Percentiles rank a stretch among this genome's conserved stretches.
Conservation (phyloP, 2,329 filamentous ascomycete genomes). For the Calonectria pseudoreteaudii region DNA sequence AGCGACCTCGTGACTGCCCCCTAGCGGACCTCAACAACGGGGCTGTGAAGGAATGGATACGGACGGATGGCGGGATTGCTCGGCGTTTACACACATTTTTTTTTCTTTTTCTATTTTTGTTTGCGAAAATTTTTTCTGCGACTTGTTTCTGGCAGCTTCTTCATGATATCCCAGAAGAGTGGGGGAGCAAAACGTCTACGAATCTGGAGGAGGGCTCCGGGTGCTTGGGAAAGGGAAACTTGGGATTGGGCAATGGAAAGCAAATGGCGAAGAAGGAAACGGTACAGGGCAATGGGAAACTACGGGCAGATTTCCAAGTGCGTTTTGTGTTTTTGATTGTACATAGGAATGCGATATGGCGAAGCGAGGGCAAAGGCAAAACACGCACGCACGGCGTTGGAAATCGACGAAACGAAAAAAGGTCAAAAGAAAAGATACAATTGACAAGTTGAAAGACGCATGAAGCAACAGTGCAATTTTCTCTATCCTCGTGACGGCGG, state of each 20-base stretch:
- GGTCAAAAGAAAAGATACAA: constrained; percentile 5
- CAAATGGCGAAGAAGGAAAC: constrained; percentile 29
- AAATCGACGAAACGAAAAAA: neutral
- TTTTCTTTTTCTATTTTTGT: constrained; percentile 26
- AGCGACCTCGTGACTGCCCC: constrained; percentile 33
- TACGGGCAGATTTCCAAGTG: constrained; percentile 20
- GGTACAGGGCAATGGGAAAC: constrained; percentile 6
- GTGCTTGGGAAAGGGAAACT: constrained; percentile 37
- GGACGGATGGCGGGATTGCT: constrained; percentile 34
- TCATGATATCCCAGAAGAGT: constrained; percentile 45
- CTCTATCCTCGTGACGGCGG: neutral
- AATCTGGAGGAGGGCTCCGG: constrained; percentile 32
- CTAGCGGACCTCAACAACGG: constrained; percentile 17
- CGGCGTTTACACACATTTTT: constrained; percentile 37
- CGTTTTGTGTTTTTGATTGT: constrained; percentile 22
- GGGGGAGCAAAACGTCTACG: constrained; percentile 29
- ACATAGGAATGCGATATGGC: constrained; percentile 12
- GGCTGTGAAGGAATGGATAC: constrained; percentile 29
- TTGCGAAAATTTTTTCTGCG: constrained; percentile 15
- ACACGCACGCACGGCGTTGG: constrained; percentile 9
- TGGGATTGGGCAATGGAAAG: constrained; percentile 30
- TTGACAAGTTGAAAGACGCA: neutral
- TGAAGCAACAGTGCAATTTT: neutral
- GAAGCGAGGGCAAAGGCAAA: constrained; percentile 6
- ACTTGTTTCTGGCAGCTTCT: constrained; percentile 39